Conservation (phyloP, 495 filamentous ascomycete genomes). For the Platismatia glauca region DNA sequence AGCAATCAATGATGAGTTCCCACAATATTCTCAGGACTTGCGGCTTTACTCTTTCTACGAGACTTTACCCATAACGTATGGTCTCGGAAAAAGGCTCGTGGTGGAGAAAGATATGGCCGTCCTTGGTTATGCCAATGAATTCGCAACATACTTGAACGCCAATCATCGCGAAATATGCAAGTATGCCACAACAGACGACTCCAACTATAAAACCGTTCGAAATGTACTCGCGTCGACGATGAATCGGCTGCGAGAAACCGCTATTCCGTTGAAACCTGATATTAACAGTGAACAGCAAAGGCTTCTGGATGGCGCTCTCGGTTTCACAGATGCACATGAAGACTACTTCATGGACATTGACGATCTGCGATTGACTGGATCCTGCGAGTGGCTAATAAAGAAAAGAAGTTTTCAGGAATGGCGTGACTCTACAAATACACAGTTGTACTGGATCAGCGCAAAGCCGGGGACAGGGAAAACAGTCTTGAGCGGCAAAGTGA, state of each 20-base stretch:
- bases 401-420: constrained; percentile 26
- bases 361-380: constrained; percentile 28
- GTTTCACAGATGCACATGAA: constrained; percentile 26
- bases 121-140: constrained; percentile 37
- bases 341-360: constrained; percentile 30
- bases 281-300: constrained; percentile 4
- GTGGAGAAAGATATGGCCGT: constrained; percentile 37
- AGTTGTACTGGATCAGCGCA: constrained; percentile 30
- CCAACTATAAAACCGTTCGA: constrained; percentile 34
- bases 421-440: constrained; percentile 20
- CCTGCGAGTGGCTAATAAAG: constrained; percentile 29
- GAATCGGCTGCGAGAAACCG: not conserved
- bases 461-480: constrained; percentile 32
- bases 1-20: constrained; percentile 30
- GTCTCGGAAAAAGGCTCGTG: constrained; percentile 24
- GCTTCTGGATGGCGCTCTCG: constrained; percentile 21
- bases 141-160: constrained; percentile 32
- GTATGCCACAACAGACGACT: constrained; percentile 30
- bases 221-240: constrained; percentile 30
- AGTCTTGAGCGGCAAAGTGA: constrained; percentile 24
- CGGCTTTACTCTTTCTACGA: constrained; percentile 34
- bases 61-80: constrained; percentile 27
- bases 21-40: constrained; percentile 20
- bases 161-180: constrained; percentile 43
- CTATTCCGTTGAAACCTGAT: not conserved